These are phyloP conservation scores for Emergomyces pasteurianus DNA, from an alignment of 2,329 filamentous ascomycete species.

Conservation along the genomic window DNA sequence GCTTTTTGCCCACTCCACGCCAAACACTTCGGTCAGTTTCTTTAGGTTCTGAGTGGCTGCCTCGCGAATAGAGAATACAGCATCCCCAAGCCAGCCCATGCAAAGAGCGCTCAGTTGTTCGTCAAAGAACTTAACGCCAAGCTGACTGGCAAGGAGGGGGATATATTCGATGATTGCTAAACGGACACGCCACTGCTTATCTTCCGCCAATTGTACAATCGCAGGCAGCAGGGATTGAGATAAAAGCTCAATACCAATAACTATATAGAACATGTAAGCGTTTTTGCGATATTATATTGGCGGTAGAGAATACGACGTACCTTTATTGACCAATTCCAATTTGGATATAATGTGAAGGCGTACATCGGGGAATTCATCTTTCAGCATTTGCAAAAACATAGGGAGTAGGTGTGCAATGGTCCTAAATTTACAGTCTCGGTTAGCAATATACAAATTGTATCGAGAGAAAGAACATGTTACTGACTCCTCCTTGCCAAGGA, in stretches of 20 bases:
- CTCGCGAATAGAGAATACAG: slow-evolving; percentile 96
- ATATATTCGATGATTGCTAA: slow-evolving; percentile 99
- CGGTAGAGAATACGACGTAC: slow-evolving; percentile 35
- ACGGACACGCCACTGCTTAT: slow-evolving; percentile 98
- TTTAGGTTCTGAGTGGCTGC: slow-evolving; percentile 95
- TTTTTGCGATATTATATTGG: not conserved
- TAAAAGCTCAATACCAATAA: slow-evolving; percentile 94
- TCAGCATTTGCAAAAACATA: slow-evolving; percentile 99
- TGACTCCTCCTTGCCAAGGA: slow-evolving; percentile 94
- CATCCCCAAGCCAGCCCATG: slow-evolving; percentile 98
- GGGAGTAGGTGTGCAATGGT: slow-evolving; percentile 93
- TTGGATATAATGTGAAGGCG: slow-evolving; percentile 99
- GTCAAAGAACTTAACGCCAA: slow-evolving; percentile 96
- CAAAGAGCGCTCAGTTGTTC: slow-evolving; percentile 91
- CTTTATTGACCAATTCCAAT: slow-evolving; percentile 93
- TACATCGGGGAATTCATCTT: slow-evolving; percentile 97
- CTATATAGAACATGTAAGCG: slow-evolving; percentile 33
- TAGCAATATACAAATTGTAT: slow-evolving; percentile 10
- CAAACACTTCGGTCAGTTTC: slow-evolving; percentile 97
- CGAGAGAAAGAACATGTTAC: slow-evolving; percentile 23
- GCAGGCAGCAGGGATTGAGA: slow-evolving; percentile 94
- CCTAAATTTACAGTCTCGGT: slow-evolving; percentile 35
- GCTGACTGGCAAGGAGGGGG: slow-evolving; percentile 83
- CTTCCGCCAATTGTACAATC: slow-evolving; percentile 93
- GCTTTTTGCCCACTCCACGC: slow-evolving; percentile 92